These are phyloP conservation scores for Astragalus membranaceus DNA, from an alignment of 306 rosid species.

Conservation along the genomic window DNA sequence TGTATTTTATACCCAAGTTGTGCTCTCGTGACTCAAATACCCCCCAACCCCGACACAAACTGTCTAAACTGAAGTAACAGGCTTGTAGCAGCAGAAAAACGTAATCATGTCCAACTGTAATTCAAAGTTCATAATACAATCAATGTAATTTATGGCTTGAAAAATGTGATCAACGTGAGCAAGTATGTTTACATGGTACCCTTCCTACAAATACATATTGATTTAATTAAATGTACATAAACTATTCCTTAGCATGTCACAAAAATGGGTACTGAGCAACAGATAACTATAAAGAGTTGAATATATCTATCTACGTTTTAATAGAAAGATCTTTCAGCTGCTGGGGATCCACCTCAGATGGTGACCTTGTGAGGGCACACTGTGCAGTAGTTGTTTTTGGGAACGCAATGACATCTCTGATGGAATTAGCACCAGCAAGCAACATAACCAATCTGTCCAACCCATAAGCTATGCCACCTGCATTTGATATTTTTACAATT, in stretches of 20 bases:
- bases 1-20: too few relatives aligned
- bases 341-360: slow-evolving; percentile 83
- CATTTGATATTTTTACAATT: neutral
- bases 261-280: slow-evolving; percentile 11
- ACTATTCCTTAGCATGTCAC: neutral
- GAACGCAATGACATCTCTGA: slow-evolving; percentile 94
- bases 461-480: slow-evolving; percentile 93
- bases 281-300: neutral
- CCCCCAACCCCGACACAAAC: too few relatives aligned
- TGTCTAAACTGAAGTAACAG: too few relatives aligned
- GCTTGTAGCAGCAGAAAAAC: too few relatives aligned
- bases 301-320: slow-evolving; percentile 14
- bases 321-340: slow-evolving; percentile 72
- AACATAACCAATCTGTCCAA: slow-evolving; percentile 90
- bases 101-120: too few relatives aligned
- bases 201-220: neutral
- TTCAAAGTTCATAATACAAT: too few relatives aligned
- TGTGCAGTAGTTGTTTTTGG: slow-evolving; percentile 95
- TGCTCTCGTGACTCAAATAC: too few relatives aligned
- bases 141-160: too few relatives aligned
- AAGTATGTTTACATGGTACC: neutral
- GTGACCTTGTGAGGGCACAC: slow-evolving; percentile 82
- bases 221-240: neutral
- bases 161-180: neutral
- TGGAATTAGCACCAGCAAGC: slow-evolving; percentile 78